phyloP scores from a whole-genome alignment of 352 stramenopile species.

The Phytophthora colocasiae region DNA sequence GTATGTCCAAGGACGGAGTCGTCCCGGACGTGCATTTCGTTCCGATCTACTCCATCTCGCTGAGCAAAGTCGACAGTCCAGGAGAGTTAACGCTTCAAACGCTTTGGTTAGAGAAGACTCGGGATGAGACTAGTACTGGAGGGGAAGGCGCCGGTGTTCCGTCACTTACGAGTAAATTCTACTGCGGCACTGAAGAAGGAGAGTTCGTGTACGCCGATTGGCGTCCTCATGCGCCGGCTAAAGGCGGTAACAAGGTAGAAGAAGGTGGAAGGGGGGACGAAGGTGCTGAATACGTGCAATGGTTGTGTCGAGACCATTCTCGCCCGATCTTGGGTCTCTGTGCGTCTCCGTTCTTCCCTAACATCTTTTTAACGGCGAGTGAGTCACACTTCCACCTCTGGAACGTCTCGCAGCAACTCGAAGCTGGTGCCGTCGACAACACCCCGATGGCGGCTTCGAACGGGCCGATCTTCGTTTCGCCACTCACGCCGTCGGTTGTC shows the following conservation, averaged over 20 bases:
- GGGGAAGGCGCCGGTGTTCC: slow-evolving; percentile 6
- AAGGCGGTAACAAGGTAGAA: slow-evolving; percentile 45
- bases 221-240: slow-evolving; percentile 67
- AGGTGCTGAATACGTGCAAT: slow-evolving; percentile 92
- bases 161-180: slow-evolving; percentile 73
- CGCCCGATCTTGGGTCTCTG: slow-evolving; percentile 80
- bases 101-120: slow-evolving; percentile 70
- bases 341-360: slow-evolving; percentile 92
- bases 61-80: slow-evolving; percentile 78
- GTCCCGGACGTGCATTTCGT: slow-evolving; percentile 81
- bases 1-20: slow-evolving; percentile 54
- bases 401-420: slow-evolving; percentile 73
- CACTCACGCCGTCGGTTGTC: slow-evolving; percentile 78
- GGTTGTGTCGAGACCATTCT: slow-evolving; percentile 90
- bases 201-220: slow-evolving; percentile 92
- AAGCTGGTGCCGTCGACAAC: slow-evolving; percentile 12
- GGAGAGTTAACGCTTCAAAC: slow-evolving; percentile 73
- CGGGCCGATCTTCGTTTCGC: slow-evolving; percentile 88
- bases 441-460: slow-evolving; percentile 34
- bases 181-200: slow-evolving; percentile 89
- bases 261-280: slow-evolving; percentile 48
- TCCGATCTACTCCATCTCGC: slow-evolving; percentile 83
- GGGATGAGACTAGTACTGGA: slow-evolving; percentile 51
- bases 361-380: slow-evolving; percentile 88
- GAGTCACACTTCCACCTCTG: slow-evolving; percentile 94